Conservation (phyloP, 768 basidiomycete genomes). For the Lentinula sp. region DNA sequence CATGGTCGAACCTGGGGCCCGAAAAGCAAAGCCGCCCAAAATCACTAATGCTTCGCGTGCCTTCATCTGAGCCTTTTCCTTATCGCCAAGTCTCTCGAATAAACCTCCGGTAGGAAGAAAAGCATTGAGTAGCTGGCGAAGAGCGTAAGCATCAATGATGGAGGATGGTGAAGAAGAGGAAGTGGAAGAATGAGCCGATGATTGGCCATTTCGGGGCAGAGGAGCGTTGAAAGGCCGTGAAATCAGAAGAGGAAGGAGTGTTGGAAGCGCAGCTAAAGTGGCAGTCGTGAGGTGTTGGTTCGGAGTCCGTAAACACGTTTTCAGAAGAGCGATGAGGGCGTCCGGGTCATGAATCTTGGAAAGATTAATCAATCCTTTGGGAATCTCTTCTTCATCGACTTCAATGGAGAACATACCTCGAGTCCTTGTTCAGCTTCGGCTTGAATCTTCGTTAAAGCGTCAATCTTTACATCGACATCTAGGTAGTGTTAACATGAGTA, state of each 20-base stretch:
- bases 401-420: constrained; percentile 43
- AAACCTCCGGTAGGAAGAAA: constrained; percentile 74
- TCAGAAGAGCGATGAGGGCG: constrained; percentile 60
- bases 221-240: constrained; percentile 26
- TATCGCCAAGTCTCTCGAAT: constrained; percentile 81
- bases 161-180: constrained; percentile 36
- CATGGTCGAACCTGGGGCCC: constrained; percentile 36
- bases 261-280: constrained; percentile 62
- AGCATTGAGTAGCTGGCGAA: constrained; percentile 62
- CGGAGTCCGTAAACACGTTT: constrained; percentile 68
- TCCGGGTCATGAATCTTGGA: constrained; percentile 70
- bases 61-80: constrained; percentile 63
- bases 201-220: constrained; percentile 22
- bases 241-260: constrained; percentile 59
- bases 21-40: constrained; percentile 68
- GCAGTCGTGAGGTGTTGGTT: constrained; percentile 81
- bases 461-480: constrained; percentile 81
- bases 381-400: background rate
- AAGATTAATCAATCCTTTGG: constrained; percentile 7
- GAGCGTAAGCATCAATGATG: constrained; percentile 44
- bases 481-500: constrained; percentile 9
- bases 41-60: constrained; percentile 74
- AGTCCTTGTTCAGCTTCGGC: constrained; percentile 63
- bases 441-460: constrained; percentile 76
- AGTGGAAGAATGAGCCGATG: constrained; percentile 49